These are phyloP conservation scores for Mercurialis annua DNA, from an alignment of 345 rosid species.

Conservation along the genomic window DNA sequence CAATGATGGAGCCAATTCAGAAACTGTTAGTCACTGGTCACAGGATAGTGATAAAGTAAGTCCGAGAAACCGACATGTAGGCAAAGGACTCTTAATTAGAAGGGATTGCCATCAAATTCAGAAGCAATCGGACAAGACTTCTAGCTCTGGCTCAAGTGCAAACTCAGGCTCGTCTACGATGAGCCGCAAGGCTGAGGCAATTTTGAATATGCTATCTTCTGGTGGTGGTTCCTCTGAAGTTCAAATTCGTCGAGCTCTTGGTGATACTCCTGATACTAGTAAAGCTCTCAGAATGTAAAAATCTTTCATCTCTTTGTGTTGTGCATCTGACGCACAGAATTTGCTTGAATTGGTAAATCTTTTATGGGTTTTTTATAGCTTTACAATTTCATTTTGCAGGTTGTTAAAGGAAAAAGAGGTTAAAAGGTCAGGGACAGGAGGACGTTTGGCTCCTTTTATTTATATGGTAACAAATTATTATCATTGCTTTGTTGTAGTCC, in stretches of 20 bases:
- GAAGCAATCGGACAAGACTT: no score
- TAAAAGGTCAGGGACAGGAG: constrained; percentile 79
- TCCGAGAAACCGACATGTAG: no score
- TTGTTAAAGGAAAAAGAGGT: constrained; percentile 55
- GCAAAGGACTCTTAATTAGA: no score
- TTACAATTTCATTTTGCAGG: constrained; percentile 40
- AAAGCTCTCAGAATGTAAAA: constrained; percentile 86
- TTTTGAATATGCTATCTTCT: constrained; percentile 70
- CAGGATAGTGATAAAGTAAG: no score
- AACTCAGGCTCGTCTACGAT: constrained; percentile 46
- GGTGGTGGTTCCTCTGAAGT: constrained; percentile 60
- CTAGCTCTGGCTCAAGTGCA: no score
- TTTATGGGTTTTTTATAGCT: no score
- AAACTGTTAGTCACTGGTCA: no score
- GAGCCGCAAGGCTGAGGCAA: constrained; percentile 65
- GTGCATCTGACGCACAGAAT: background rate
- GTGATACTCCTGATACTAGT: constrained; percentile 94
- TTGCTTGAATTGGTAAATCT: background rate
- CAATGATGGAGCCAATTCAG: no score
- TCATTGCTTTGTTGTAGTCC: no score
- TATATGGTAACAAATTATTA: constrained; percentile 49
- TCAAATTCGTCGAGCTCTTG: constrained; percentile 64
- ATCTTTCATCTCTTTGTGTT: background rate
- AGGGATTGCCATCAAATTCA: no score
- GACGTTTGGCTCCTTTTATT: constrained; percentile 68